Evolutionary conservation across 2,329 filamentous ascomycete genomes (phyloP).

Genomic region (Lecanoromycetidae sp.): DNA sequence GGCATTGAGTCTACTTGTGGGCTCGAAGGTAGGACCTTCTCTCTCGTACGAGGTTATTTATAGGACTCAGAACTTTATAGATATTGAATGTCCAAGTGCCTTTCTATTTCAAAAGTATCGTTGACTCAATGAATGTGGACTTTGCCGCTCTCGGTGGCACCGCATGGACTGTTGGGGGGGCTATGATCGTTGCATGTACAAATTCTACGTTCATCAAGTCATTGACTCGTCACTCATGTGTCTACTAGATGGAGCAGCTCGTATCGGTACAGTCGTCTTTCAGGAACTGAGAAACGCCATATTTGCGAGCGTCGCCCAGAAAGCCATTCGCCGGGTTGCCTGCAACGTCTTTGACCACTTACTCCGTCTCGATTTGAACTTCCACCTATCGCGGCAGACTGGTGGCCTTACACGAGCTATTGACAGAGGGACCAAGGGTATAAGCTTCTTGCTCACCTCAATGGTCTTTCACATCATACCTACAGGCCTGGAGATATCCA

Average conservation of each 20-base stretch:
- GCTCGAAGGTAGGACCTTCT: slow-evolving; percentile 58
- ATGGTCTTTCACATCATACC: slow-evolving; percentile 98
- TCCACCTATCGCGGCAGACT: slow-evolving; percentile 88
- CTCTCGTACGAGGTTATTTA: slow-evolving; percentile 15
- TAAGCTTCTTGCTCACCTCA: slow-evolving; percentile 89
- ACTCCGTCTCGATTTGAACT: slow-evolving; percentile 76
- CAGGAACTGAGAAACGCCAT: slow-evolving; percentile 92
- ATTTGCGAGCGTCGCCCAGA: slow-evolving; percentile 93
- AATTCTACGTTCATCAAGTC: slow-evolving; percentile 6
- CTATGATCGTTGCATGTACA: slow-evolving; percentile 78
- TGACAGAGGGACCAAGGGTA: slow-evolving; percentile 94
- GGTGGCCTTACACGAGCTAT: slow-evolving; percentile 88
- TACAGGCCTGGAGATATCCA: slow-evolving; percentile 80
- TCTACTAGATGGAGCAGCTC: slow-evolving; percentile 59
- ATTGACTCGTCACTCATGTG: not conserved
- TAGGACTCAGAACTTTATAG: slow-evolving; percentile 25
- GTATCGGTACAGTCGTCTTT: slow-evolving; percentile 79
- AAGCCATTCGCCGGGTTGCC: slow-evolving; percentile 84
- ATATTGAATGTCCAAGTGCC: slow-evolving; percentile 93
- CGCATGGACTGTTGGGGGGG: slow-evolving; percentile 75
- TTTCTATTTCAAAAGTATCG: slow-evolving; percentile 97
- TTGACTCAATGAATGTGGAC: slow-evolving; percentile 96
- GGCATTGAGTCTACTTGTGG: slow-evolving; percentile 71
- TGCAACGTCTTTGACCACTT: slow-evolving; percentile 87
- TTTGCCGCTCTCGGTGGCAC: slow-evolving; percentile 77